Conservation (phyloP, 176 grass and related monocot species). For the Eleusine indica region DNA sequence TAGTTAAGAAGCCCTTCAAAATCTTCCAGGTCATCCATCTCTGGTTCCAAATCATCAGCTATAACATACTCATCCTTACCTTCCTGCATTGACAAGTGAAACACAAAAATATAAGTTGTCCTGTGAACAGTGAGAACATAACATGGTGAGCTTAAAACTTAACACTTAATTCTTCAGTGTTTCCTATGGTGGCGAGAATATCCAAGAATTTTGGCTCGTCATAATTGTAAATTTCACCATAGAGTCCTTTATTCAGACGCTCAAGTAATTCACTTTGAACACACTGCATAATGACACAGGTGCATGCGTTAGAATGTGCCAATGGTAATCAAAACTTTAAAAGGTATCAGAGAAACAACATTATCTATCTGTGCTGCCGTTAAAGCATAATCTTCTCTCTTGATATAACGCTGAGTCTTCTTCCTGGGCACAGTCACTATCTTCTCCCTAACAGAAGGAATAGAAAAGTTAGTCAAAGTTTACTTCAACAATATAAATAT, state of each 20-base stretch:
- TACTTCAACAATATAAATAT: background rate
- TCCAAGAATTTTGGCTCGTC: slow-evolving; percentile 34
- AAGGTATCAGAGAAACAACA: slow-evolving; percentile 40
- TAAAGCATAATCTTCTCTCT: slow-evolving; percentile 60
- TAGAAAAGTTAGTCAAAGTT: background rate
- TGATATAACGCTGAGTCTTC: slow-evolving; percentile 51
- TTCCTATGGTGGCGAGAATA: slow-evolving; percentile 1
- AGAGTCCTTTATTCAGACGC: slow-evolving; percentile 57
- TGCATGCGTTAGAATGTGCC: slow-evolving; percentile 18
- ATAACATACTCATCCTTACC: slow-evolving; percentile 60
- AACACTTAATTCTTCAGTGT: slow-evolving; percentile 39
- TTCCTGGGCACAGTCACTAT: slow-evolving; percentile 80
- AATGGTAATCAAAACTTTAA: slow-evolving; percentile 16
- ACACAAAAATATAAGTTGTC: background rate
- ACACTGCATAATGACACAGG: slow-evolving; percentile 31
- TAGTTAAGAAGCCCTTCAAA: slow-evolving; percentile 39
- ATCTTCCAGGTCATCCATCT: slow-evolving; percentile 72
- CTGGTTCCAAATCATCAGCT: slow-evolving; percentile 48
- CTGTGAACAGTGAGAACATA: background rate
- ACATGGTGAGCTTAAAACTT: background rate
- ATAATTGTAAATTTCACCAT: slow-evolving; percentile 52
- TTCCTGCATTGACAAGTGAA: slow-evolving; percentile 38
- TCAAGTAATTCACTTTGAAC: slow-evolving; percentile 63
- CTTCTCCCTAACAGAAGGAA: slow-evolving; percentile 66
- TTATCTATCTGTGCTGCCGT: slow-evolving; percentile 69